Evolutionary conservation across 2,329 filamentous ascomycete species (phyloP).

Genomic region (Blastomyces emzantsi): DNA sequence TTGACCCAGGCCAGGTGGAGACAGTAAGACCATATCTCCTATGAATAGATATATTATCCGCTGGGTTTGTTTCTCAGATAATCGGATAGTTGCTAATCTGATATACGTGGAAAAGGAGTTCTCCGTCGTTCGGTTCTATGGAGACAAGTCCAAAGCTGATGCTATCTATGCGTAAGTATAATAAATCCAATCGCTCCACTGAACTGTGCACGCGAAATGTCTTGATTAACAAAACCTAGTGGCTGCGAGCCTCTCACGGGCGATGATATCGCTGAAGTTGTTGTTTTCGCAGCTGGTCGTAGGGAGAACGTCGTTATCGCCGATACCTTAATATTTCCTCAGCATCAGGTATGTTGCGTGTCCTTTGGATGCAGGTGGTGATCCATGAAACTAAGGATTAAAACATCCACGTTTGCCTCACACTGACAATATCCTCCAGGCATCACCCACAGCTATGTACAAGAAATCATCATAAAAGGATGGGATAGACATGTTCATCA

Average conservation of each 20-base stretch:
- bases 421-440: neutral
- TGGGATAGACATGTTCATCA: neutral
- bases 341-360: conserved; percentile 61
- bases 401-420: neutral
- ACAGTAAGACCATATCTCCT: conserved; percentile 46
- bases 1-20: conserved; percentile 89
- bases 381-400: neutral
- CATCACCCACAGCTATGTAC: neutral
- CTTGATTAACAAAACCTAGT: conserved; percentile 31
- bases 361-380: conserved; percentile 21
- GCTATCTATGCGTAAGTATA: conserved; percentile 65
- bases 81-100: neutral
- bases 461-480: conserved; percentile 1
- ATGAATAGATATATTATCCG: neutral
- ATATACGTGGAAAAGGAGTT: conserved; percentile 54
- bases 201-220: neutral
- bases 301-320: conserved; percentile 87
- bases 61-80: neutral
- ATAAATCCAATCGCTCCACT: neutral
- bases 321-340: conserved; percentile 78
- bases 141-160: conserved; percentile 82
- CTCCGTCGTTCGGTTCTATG: conserved; percentile 76
- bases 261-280: conserved; percentile 81
- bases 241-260: conserved; percentile 75
- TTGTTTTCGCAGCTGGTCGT: conserved; percentile 76